phyloP scores from a whole-genome alignment of 106 monocot genomes.

The Dendrobium chrysotoxum region DNA sequence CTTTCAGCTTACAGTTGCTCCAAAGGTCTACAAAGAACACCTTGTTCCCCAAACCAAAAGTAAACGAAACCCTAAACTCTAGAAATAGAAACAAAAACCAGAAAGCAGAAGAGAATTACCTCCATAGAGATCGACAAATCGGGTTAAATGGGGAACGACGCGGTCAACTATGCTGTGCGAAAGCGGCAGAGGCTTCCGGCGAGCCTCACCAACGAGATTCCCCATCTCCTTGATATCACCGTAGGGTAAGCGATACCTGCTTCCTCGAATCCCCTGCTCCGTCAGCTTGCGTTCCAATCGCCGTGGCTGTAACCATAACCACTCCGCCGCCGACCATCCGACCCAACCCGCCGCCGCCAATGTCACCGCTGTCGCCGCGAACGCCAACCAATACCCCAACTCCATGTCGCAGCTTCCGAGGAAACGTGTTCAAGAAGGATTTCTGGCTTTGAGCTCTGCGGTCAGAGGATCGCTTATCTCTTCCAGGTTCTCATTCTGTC shows the following conservation, averaged over 20 bases:
- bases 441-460: no score
- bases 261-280: slow-evolving; percentile 53
- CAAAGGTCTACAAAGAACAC: not conserved
- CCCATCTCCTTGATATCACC: slow-evolving; percentile 27
- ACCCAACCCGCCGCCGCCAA: not conserved
- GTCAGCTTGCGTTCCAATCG: slow-evolving; percentile 37
- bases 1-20: not conserved
- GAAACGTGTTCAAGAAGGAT: no score
- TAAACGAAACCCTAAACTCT: not conserved
- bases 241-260: slow-evolving; percentile 23
- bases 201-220: slow-evolving; percentile 17
- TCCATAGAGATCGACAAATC: slow-evolving; percentile 22
- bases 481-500: no score
- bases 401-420: no score
- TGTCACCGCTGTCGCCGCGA: not conserved
- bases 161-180: slow-evolving; percentile 40
- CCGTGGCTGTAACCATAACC: slow-evolving; percentile 33
- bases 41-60: not conserved
- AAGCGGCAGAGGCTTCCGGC: slow-evolving; percentile 30
- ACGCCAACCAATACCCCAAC: not conserved
- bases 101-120: not conserved
- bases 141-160: slow-evolving; percentile 22
- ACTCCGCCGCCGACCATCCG: slow-evolving; percentile 5
- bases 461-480: no score
- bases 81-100: not conserved